Conservation (phyloP, 108 stramenopile genomes). For the Parietichytrium sp. region DNA sequence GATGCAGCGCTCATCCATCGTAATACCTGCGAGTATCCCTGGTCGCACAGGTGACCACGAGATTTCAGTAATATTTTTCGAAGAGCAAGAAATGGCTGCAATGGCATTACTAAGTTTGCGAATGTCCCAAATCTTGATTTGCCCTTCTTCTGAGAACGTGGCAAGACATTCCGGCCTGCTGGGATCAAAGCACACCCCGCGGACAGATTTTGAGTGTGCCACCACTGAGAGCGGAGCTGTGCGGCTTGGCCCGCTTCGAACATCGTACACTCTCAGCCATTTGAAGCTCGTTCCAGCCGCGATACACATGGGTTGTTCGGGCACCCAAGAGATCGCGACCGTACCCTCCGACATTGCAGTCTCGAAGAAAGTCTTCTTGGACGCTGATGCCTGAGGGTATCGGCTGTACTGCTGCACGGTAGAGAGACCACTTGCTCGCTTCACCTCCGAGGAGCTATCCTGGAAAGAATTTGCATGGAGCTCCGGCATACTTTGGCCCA, state of each 20-base stretch:
- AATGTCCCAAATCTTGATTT: neutral
- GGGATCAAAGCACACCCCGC: neutral
- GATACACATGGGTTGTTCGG: neutral
- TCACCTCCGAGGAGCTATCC: no score
- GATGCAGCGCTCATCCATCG: neutral
- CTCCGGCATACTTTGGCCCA: no score
- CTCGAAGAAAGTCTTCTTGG: no score
- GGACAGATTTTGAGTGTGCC: neutral
- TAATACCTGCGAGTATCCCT: neutral
- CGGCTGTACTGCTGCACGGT: no score
- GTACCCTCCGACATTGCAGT: neutral
- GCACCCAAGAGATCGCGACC: neutral
- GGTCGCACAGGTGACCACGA: neutral
- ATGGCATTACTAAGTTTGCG: neutral
- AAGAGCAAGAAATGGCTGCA: neutral
- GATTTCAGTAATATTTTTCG: neutral
- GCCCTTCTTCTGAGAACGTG: neutral
- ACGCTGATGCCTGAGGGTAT: no score
- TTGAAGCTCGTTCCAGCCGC: neutral
- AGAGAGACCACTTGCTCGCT: no score
- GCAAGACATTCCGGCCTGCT: neutral
- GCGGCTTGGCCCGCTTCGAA: neutral
- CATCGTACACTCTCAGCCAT: neutral
- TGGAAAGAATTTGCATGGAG: no score
- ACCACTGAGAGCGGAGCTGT: neutral